These are phyloP conservation scores for Hyphodiscus hymeniophilus DNA, from an alignment of 495 filamentous ascomycete genomes.

Conservation along the genomic window DNA sequence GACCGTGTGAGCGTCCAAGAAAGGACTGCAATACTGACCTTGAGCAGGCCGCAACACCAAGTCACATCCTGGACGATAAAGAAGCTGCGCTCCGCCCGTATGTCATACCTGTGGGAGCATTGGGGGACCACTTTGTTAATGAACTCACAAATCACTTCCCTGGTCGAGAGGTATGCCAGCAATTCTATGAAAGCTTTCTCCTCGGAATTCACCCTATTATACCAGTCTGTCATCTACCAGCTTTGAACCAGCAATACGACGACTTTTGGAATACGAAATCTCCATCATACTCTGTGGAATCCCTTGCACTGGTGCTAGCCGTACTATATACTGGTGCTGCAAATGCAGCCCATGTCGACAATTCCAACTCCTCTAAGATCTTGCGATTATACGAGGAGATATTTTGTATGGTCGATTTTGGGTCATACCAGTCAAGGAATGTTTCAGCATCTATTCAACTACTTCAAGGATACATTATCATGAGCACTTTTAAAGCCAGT, in stretches of 20 bases:
- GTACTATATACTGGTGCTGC: conserved; percentile 3
- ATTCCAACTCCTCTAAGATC: not conserved
- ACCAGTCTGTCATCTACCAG: not conserved
- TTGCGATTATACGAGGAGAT: not conserved
- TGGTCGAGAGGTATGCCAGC: not conserved
- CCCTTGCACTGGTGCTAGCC: not conserved
- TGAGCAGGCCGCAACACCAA: not conserved
- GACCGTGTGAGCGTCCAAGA: not conserved
- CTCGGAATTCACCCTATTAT: not conserved
- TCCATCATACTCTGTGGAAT: conserved; percentile 1
- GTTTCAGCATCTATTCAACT: not conserved
- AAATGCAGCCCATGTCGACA: not conserved
- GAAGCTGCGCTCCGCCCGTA: not conserved
- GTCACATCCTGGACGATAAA: not conserved
- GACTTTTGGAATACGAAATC: not conserved
- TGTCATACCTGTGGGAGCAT: not conserved
- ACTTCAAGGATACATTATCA: conserved; percentile 6
- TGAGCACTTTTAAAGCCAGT: conserved; percentile 4
- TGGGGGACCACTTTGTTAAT: not conserved
- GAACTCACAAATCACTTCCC: not conserved
- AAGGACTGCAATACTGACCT: not conserved
- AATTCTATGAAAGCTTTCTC: not conserved
- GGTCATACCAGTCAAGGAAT: not conserved
- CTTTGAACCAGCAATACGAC: not conserved
- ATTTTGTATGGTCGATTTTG: not conserved